Evolutionary conservation across 2,329 filamentous ascomycete genomes (phyloP).

Genomic region (Aureobasidium sp.): DNA sequence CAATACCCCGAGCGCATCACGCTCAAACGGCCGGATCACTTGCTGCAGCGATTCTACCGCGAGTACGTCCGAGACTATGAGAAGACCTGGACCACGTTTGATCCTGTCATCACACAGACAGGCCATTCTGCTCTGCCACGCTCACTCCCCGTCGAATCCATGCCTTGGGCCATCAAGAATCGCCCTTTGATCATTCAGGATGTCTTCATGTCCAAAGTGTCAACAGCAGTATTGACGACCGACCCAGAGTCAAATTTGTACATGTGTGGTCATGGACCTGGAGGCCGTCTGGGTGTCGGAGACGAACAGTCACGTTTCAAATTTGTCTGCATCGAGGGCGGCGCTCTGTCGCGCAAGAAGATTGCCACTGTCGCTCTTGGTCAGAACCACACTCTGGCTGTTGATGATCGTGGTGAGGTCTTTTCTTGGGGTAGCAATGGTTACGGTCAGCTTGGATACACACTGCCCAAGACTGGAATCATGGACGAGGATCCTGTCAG

Average conservation of each 20-base stretch:
- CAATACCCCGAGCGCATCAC: slow-evolving; percentile 83
- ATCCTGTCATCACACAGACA: slow-evolving; percentile 23
- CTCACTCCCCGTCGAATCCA: slow-evolving; percentile 40
- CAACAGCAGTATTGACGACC: slow-evolving; percentile 79
- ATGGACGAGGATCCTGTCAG: slow-evolving; percentile 81
- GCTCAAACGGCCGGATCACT: slow-evolving; percentile 67
- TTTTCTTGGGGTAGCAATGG: slow-evolving; percentile 93
- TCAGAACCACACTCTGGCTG: slow-evolving; percentile 81
- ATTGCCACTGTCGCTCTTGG: slow-evolving; percentile 75
- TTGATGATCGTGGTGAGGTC: slow-evolving; percentile 79
- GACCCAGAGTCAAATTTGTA: slow-evolving; percentile 89
- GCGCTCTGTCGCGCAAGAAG: slow-evolving; percentile 64
- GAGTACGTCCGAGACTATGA: slow-evolving; percentile 51
- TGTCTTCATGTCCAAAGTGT: slow-evolving; percentile 81
- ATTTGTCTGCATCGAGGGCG: slow-evolving; percentile 74
- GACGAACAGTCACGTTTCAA: slow-evolving; percentile 85
- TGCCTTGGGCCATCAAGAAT: slow-evolving; percentile 67
- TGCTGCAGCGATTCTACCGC: slow-evolving; percentile 66
- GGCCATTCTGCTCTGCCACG: slow-evolving; percentile 18
- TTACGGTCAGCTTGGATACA: slow-evolving; percentile 79
- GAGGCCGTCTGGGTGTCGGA: slow-evolving; percentile 80
- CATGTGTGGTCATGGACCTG: slow-evolving; percentile 84
- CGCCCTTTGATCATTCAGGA: slow-evolving; percentile 71
- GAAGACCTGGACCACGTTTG: slow-evolving; percentile 34
- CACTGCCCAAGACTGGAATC: slow-evolving; percentile 58